Base-by-base conservation (phyloP, 805 yeast genomes). In the Metschnikowia reukaufii region DNA sequence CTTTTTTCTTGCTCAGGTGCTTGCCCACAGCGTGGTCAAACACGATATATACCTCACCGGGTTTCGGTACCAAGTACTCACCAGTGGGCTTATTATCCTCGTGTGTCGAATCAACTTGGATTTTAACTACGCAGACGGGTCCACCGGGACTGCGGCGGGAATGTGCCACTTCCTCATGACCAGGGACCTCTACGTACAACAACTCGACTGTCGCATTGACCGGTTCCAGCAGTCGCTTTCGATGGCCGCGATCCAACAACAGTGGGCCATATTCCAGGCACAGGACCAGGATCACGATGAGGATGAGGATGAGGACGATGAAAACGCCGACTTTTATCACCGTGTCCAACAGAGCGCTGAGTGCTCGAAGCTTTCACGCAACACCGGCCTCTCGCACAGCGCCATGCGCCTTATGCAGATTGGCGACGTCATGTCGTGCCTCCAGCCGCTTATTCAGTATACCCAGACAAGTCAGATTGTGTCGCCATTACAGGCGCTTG, bases 341-440 rank as follows among this genome's bases (percentile, higher is more conserved):
- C 49, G 39, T 1, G 21, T 54, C 13, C 20, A 27, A 13, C 44
- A 52, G 35, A 42, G 40, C 27, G 35, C 50, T 27, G 39, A 56
- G 18, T 82, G 83, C 0, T 73, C 73, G 51, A 68, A 73, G 37
- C 68, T 68, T 34, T 65, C 82, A 45, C 70, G 82, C 4, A 74
- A 76, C 44, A 77, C 78, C 51, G 96, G 96, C 0, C 64, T 86
- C 4, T 82, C 81, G 45, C 82, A 78, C 42, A 76, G 76, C 33
- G 82, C 87, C 6, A 77, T 87, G 80, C 69, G 92, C 49, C 73
- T 83, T 18, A 65, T 88, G 67, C 92, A 87, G 62, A 79, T 86
- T 4, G 78, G 89, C 35, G 94, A 88, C 63, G 84, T 84, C 8
- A 85, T 89, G 88, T 74, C 89, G 0, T 79, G 81, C 50, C 72